Percentiles rank a stretch among this genome's conserved stretches.
These are phyloP conservation scores for Cladosporium sp. DNA, from an alignment of 2,329 filamentous ascomycete species.

Conservation along the genomic window DNA sequence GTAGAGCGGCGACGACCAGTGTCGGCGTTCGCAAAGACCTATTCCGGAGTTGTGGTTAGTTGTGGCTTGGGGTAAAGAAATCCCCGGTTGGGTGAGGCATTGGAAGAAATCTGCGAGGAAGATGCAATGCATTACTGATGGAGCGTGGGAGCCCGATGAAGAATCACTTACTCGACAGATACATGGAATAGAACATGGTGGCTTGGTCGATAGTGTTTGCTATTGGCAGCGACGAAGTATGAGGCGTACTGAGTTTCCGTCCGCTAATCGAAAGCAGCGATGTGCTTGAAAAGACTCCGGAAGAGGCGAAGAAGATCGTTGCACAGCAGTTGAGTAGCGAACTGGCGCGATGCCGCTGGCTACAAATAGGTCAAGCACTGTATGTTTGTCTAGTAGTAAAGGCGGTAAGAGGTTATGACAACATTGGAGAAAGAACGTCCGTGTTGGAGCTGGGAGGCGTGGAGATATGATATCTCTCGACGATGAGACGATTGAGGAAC, in stretches of 20 bases:
- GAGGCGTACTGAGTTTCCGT: conserved; percentile 23
- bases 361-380: conserved; percentile 9
- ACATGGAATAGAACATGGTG: conserved; percentile 49
- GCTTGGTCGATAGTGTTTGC: conserved; percentile 20
- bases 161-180: conserved; percentile 56
- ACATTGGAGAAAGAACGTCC: conserved; percentile 22
- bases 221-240: conserved; percentile 18
- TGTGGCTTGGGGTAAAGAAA: conserved; percentile 7
- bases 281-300: conserved; percentile 27
- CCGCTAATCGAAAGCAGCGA: conserved; percentile 30
- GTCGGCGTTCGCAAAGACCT: conserved; percentile 93
- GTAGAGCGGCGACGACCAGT: conserved; percentile 90
- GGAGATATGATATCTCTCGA: conserved; percentile 18
- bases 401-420: conserved; percentile 20
- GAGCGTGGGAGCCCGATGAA: conserved; percentile 16
- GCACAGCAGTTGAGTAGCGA: conserved; percentile 30
- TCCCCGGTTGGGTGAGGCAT: not conserved
- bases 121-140: conserved; percentile 20
- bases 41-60: not conserved
- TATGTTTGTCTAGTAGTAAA: not conserved
- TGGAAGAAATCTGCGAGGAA: not conserved
- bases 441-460: conserved; percentile 17
- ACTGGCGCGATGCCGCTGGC: conserved; percentile 18
- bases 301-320: conserved; percentile 24
- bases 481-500: conserved; percentile 23